Conservation (phyloP, 768 basidiomycete genomes). For the Suillus hirtellus region DNA sequence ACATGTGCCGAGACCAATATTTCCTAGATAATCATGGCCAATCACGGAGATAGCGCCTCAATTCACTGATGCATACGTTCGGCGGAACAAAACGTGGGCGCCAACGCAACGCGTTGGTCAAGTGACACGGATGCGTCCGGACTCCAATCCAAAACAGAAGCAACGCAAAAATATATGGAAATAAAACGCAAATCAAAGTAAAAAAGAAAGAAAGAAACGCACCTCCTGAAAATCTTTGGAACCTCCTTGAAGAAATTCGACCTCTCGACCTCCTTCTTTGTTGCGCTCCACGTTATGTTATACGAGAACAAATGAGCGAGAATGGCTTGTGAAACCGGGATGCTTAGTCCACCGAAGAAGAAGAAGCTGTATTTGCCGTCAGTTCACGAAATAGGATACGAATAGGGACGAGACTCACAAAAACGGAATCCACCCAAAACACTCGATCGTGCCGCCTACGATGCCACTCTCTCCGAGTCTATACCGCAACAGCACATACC, state of each 20-base stretch:
- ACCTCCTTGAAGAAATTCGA: conserved; percentile 92
- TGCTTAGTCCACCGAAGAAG: conserved; percentile 58
- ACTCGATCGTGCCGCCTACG: conserved; percentile 28
- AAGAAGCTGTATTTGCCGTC: conserved; percentile 34
- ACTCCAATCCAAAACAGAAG: background rate
- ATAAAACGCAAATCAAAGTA: background rate
- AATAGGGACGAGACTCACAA: conserved; percentile 28
- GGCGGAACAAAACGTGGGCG: background rate
- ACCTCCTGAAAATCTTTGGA: conserved; percentile 68
- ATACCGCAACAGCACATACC: conserved; percentile 73
- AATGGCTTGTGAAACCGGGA: conserved; percentile 54
- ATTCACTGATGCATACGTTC: background rate
- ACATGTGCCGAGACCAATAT: background rate
- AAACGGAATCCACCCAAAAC: conserved; percentile 35
- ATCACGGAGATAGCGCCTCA: conserved; percentile 15
- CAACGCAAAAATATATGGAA: background rate
- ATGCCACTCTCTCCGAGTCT: conserved; percentile 50
- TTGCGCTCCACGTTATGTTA: conserved; percentile 58
- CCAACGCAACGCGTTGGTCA: conserved; percentile 31
- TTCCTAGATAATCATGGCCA: background rate
- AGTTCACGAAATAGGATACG: background rate
- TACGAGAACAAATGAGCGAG: conserved; percentile 59
- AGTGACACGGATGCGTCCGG: background rate
- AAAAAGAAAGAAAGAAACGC: conserved; percentile 5
- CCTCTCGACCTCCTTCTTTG: conserved; percentile 80